Base-by-base conservation (phyloP, 1,284 basidiomycete genomes). In the Amylostereum chailletii region DNA sequence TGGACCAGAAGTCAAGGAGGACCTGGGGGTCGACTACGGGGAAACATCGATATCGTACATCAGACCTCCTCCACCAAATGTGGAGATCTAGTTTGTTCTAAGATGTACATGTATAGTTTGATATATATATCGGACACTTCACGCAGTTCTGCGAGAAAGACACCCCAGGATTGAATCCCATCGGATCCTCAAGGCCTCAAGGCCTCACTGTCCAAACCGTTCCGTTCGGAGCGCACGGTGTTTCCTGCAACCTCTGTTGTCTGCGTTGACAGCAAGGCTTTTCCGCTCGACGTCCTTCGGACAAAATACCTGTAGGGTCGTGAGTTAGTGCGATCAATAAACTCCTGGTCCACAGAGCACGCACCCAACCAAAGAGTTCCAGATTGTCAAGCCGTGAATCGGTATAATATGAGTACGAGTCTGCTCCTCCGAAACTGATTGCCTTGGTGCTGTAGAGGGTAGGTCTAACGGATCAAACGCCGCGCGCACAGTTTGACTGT, bases 361-460 rank as follows among this genome's bases (percentile, higher is more conserved):
- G 40, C 32, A 78, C 76, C 71, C 67, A 47, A 79, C 55, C 26
- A 81, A 58, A 3, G 65, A 66, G 58, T 79, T 73, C 77, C 78
- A 81, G 54, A 81, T 71, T 29, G 66, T 63, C 52, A 81, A 57
- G 7, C 78, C 77, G 57, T 82, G 76, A 42, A 79, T 57, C 8
- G 74, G 70, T 4, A 73, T 54, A 34, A 74, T 57, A 46, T 65
- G 65, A 9, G 60, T 61, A 29, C 59, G 61, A 11, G 70, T 68
- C 58, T 81, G 79, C 56, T 80, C 70, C 60, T 82, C 79, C 10
- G 78, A 77, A 2, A 69, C 77, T 3, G 78, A 80, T 57, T 80
- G 77, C 50, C 64, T 66, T 4, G 78, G 77, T 10, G 73, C 62
- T 45, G 66, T 69, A 47, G 64, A 64, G n/a, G 75, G 72, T 55